Evolutionary conservation across 805 yeast genomes (phyloP).

Genomic region (Yamadazyma insecticola): DNA sequence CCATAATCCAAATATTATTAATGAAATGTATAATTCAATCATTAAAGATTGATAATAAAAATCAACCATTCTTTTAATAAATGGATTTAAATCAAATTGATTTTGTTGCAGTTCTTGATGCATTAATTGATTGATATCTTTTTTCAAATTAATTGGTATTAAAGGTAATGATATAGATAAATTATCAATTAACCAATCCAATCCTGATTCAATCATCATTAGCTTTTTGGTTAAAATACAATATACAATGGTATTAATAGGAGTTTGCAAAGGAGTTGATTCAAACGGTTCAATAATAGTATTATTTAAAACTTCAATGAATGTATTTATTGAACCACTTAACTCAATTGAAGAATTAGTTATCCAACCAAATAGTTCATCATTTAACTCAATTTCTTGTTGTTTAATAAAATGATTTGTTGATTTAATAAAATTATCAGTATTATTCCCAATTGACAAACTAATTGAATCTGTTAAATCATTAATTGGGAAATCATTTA

Average conservation of each 20-base stretch:
- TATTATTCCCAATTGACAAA: conserved; percentile 1
- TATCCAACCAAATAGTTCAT: conserved; percentile 63
- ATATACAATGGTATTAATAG: conserved; percentile 63
- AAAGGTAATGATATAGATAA: conserved; percentile 57
- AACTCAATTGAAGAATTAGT: conserved; percentile 51
- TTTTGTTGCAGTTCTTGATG: conserved; percentile 47
- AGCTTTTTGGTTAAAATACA: conserved; percentile 80
- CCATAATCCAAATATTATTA: conserved; percentile 47
- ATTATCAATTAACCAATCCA: conserved; percentile 72
- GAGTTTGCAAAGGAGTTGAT: conserved; percentile 58
- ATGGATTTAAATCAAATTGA: conserved; percentile 1
- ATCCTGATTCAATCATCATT: conserved; percentile 58
- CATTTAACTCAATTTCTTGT: conserved; percentile 54
- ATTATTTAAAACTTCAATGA: conserved; percentile 55
- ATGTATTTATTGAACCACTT: conserved; percentile 55
- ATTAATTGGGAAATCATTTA: conserved; percentile 6
- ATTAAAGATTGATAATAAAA: conserved; percentile 22
- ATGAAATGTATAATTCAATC: conserved; percentile 45
- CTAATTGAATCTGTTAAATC: conserved; percentile 1
- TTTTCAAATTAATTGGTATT: conserved; percentile 20
- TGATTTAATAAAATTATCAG: conserved; percentile 9
- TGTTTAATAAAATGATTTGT: conserved; percentile 51
- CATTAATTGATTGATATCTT: conserved; percentile 18
- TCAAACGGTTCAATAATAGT: conserved; percentile 60
- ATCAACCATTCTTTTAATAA: conserved; percentile 2